A percentile compares a stretch with the other conserved stretches of the same genome.
These are phyloP conservation scores for Pseudohalonectria lignicola DNA, from an alignment of 2,329 filamentous ascomycete genomes.

Conservation along the genomic window DNA sequence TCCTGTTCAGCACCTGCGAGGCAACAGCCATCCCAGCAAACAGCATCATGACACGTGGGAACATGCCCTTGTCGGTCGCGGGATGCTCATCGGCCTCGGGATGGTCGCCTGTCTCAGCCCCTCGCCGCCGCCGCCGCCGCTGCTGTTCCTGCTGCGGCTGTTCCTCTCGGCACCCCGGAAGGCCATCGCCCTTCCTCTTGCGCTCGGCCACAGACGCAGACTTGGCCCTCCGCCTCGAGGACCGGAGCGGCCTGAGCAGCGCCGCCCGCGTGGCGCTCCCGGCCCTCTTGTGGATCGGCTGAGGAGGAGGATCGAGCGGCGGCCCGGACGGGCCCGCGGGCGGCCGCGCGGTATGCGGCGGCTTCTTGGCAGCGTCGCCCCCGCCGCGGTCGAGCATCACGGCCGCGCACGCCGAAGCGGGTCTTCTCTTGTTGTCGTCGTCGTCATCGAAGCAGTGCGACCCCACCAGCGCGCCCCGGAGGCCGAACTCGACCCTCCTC, in stretches of 20 bases:
- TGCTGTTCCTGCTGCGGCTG: too few species aligned
- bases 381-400: too few species aligned
- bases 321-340: too few species aligned
- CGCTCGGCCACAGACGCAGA: conserved; percentile 3
- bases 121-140: neutral
- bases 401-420: too few species aligned
- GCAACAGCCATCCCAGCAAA: conserved; percentile 16
- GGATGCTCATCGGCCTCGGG: neutral
- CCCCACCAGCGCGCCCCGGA: conserved; percentile 17
- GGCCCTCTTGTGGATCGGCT: conserved; percentile 1
- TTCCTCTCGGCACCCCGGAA: neutral
- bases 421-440: neutral
- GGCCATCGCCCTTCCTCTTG: neutral
- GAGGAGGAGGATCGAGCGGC: neutral
- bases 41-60: conserved; percentile 17
- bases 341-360: neutral
- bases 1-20: too few species aligned
- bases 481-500: conserved; percentile 12
- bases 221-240: conserved; percentile 2
- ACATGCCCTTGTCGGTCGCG: conserved; percentile 4
- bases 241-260: conserved; percentile 2
- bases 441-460: conserved; percentile 10
- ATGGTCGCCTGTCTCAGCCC: neutral
- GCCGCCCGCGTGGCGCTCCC: neutral
- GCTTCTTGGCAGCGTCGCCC: neutral